These are phyloP conservation scores for Suillus tomentosus DNA, from an alignment of 768 basidiomycete species.

Conservation along the genomic window DNA sequence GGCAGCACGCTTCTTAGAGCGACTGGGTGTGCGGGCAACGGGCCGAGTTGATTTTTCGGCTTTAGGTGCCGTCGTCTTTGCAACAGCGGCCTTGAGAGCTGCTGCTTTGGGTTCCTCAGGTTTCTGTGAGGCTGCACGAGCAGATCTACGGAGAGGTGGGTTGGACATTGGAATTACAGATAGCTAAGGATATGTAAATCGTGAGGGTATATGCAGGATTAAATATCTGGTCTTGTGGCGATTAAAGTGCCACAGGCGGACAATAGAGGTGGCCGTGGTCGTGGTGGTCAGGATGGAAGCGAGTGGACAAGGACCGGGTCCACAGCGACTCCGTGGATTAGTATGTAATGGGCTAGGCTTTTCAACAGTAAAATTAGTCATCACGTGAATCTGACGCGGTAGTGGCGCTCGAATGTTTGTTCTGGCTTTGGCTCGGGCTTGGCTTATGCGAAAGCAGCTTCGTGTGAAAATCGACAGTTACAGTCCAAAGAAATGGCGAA, in stretches of 20 bases:
- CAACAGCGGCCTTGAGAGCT: constrained; percentile 31
- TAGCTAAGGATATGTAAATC: constrained; percentile 7
- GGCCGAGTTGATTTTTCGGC: constrained; percentile 33
- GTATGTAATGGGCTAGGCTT: not conserved
- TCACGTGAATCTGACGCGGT: constrained; percentile 31
- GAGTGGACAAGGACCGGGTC: not conserved
- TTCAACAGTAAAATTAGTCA: constrained; percentile 9
- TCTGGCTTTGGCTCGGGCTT: not conserved
- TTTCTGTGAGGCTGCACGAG: constrained; percentile 51
- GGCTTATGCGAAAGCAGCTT: too few species aligned
- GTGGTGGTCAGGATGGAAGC: constrained; percentile 1
- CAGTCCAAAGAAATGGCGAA: too few species aligned
- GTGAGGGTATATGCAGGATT: constrained; percentile 5
- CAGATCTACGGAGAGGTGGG: constrained; percentile 50
- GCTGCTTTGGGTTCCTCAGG: constrained; percentile 29
- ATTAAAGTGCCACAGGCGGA: not conserved
- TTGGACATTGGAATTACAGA: constrained; percentile 33
- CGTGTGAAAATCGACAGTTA: too few species aligned
- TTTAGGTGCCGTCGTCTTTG: constrained; percentile 30
- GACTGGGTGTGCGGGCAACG: constrained; percentile 23
- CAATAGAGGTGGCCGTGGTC: not conserved
- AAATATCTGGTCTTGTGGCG: constrained; percentile 2
- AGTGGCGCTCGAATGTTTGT: constrained; percentile 18
- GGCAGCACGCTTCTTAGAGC: constrained; percentile 49
- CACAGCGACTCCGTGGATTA: not conserved